Conservation (phyloP, 257 asterid genomes). For the Craterostigma plantagineum region DNA sequence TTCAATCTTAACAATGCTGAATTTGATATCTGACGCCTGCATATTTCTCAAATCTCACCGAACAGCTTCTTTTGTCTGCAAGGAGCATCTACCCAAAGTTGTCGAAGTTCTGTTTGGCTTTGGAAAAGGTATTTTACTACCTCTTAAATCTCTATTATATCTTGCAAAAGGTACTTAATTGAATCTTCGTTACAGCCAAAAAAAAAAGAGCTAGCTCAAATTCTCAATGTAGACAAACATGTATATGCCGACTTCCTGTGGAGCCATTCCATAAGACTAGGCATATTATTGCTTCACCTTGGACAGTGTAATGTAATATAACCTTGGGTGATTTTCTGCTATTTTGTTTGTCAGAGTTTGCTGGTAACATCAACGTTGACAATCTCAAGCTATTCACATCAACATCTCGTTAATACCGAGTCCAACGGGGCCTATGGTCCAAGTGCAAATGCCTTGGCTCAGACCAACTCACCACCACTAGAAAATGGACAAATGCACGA, state of each 20-base stretch:
- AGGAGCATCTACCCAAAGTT: conserved; percentile 63
- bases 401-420: not conserved
- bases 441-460: not conserved
- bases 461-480: not conserved
- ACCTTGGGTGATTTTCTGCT: not conserved
- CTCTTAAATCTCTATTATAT: too few species aligned
- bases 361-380: conserved; percentile 5
- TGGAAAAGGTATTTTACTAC: conserved; percentile 61
- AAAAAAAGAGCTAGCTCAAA: too few species aligned
- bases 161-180: too few species aligned
- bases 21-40: not conserved
- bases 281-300: not conserved
- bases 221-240: not conserved
- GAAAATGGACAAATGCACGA: not conserved
- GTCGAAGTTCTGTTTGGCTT: conserved; percentile 74
- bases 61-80: conserved; percentile 76
- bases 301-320: not conserved
- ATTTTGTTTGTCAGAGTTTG: conserved; percentile 2
- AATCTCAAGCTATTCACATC: not conserved
- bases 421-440: not conserved
- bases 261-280: not conserved
- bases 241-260: not conserved
- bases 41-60: conserved; percentile 11
- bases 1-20: not conserved
- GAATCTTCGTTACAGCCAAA: too few species aligned